phyloP scores from a whole-genome alignment of 768 basidiomycete species.

The Kwoniella sp. region DNA sequence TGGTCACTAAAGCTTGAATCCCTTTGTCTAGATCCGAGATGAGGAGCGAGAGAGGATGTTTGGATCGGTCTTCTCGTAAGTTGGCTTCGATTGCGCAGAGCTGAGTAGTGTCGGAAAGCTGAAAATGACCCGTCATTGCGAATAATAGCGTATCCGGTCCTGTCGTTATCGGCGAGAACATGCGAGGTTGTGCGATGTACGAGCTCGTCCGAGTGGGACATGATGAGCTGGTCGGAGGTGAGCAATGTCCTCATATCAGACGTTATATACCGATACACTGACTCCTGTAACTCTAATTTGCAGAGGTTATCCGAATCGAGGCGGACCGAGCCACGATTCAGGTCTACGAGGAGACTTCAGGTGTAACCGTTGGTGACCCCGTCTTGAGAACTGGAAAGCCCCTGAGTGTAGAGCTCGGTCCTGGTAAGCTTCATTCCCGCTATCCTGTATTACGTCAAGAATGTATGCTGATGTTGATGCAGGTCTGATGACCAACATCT shows the following conservation, averaged over 20 bases:
- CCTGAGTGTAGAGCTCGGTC: slow-evolving; percentile 94
- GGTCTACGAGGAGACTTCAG: slow-evolving; percentile 99
- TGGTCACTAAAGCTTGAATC: not conserved
- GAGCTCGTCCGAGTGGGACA: slow-evolving; percentile 82
- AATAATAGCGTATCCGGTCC: slow-evolving; percentile 94
- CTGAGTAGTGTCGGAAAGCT: no score
- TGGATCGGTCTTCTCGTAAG: slow-evolving; percentile 54
- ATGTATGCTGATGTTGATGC: not conserved
- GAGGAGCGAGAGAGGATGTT: slow-evolving; percentile 76
- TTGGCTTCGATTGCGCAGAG: slow-evolving; percentile 4
- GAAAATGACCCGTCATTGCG: no score
- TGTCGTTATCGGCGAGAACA: slow-evolving; percentile 96
- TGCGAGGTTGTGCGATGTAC: slow-evolving; percentile 93
- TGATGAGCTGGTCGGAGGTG: slow-evolving; percentile 95
- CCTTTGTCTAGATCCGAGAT: slow-evolving; percentile 65
- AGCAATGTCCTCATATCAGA: no score
- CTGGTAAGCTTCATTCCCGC: no score
- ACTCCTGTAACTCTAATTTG: not conserved
- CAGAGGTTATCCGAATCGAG: slow-evolving; percentile 99
- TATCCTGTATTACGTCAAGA: no score
- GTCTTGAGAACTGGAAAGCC: slow-evolving; percentile 97
- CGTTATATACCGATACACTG: no score
- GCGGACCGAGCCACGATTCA: slow-evolving; percentile 97
- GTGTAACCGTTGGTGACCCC: slow-evolving; percentile 97
- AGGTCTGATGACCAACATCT: slow-evolving; percentile 99